phyloP scores from a whole-genome alignment of 2,329 filamentous ascomycete genomes.

The Sclerotinia glacialis region DNA sequence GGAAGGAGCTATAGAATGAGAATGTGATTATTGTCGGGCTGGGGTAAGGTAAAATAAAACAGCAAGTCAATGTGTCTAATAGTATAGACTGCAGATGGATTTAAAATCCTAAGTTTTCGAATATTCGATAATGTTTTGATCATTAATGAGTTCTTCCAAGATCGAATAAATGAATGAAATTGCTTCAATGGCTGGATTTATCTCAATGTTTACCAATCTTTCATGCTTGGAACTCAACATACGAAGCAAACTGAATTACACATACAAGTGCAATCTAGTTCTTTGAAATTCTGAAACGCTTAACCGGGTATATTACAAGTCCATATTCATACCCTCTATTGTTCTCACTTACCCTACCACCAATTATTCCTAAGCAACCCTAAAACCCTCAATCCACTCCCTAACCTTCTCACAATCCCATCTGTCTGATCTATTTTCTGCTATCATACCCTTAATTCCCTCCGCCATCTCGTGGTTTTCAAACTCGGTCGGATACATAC shows the following conservation, averaged over 20 bases:
- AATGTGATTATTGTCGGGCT: neutral
- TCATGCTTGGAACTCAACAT: neutral
- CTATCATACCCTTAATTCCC: constrained; percentile 33
- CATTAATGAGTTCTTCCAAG: too few species aligned
- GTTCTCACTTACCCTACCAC: neutral
- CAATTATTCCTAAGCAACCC: neutral
- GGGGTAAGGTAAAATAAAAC: neutral
- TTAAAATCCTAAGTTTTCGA: too few species aligned
- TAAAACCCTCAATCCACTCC: constrained; percentile 25
- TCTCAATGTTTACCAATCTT: too few species aligned
- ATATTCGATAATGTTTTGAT: too few species aligned
- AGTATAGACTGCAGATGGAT: too few species aligned
- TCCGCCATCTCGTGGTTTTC: constrained; percentile 29
- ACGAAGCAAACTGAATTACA: neutral
- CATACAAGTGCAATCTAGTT: neutral
- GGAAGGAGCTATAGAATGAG: neutral
- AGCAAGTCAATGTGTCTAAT: too few species aligned
- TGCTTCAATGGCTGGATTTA: too few species aligned
- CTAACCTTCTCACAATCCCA: constrained; percentile 31
- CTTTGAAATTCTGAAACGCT: neutral
- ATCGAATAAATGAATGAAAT: too few species aligned
- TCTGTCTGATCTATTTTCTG: constrained; percentile 24
- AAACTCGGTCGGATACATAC: constrained; percentile 29
- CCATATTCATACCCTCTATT: neutral
- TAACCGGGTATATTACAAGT: neutral